Base-by-base conservation (phyloP, 352 stramenopile species). In the Phytophthora parvispora region DNA sequence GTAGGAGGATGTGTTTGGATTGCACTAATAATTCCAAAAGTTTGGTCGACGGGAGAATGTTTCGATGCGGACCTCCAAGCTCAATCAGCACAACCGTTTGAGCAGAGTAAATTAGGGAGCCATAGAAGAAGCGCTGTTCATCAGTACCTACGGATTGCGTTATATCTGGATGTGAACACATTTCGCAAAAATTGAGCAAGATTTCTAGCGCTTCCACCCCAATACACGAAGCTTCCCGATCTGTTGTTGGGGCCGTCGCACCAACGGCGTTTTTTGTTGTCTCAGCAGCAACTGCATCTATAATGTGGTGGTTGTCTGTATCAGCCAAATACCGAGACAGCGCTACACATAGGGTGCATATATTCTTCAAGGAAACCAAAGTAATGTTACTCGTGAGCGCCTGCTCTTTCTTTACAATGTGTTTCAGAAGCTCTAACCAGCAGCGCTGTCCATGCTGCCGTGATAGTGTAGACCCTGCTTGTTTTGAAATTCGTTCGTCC, bases 61-160 rank as follows among this genome's bases (percentile, higher is more conserved):
- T 64, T 55, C 70, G 70, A 43, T 93, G 84, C 9, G 62, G 48
- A n/a, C 78, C 75, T 29, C 69, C 75, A 12, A 95, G 53, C 32
- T 92, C 86, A 43, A 72, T 87, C 27, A 95, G 50, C 2, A 92
- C 15, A 8, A 87, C 80, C 0, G 63, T 75, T 66, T 95, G 86
- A 1, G 69, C 63, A 24, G 75, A 90, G 51, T 92, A 95, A 13
- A 95, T 78, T 5, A 95, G 62, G 6, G 75, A 80, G 3, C 81
- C 77, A 52, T 91, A 92, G 62, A 94, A 90, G 40, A 93, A 93
- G 16, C 89, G 87, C 27, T 92, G 83, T 13, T 86, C 72, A 29
- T 92, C 86, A 0, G 53, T 49, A 7, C 86, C 83, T 20, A 95
- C 28, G 1, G 78, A 28, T 58, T 86, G 77, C 0, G 27, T 64